A percentile compares a stretch with the other conserved stretches of the same genome.
phyloP scores from a whole-genome alignment of 345 rosid species.

The Dovyalis caffra region DNA sequence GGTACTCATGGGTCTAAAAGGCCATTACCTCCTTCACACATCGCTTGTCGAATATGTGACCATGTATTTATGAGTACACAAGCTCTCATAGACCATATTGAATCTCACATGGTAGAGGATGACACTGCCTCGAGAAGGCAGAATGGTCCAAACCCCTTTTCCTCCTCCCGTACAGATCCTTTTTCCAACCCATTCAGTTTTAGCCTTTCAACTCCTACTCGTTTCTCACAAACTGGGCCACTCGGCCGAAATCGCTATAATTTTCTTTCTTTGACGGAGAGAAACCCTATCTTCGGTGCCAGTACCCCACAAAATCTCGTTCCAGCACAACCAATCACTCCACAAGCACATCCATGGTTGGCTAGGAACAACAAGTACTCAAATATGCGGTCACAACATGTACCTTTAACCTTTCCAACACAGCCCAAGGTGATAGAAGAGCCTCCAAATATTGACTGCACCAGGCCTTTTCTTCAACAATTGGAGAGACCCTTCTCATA shows the following conservation, averaged over 20 bases:
- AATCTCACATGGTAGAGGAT: constrained; percentile 13
- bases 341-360: neutral
- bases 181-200: neutral
- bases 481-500: constrained; percentile 19
- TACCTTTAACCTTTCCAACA: neutral
- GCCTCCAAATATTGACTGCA: neutral
- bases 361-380: neutral
- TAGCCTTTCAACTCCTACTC: neutral
- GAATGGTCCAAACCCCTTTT: neutral
- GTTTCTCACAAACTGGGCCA: neutral
- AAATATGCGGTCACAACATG: neutral
- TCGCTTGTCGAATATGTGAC: constrained; percentile 39
- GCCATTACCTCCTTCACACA: neutral
- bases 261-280: neutral
- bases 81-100: constrained; percentile 30
- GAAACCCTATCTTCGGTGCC: neutral
- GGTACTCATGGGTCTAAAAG: neutral
- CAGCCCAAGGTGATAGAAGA: neutral
- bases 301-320: neutral
- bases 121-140: neutral
- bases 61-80: constrained; percentile 23
- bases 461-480: constrained; percentile 25
- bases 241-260: neutral
- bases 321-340: neutral
- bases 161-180: neutral